Conservation (phyloP, 768 basidiomycete species). For the Mycena vulgaris region DNA sequence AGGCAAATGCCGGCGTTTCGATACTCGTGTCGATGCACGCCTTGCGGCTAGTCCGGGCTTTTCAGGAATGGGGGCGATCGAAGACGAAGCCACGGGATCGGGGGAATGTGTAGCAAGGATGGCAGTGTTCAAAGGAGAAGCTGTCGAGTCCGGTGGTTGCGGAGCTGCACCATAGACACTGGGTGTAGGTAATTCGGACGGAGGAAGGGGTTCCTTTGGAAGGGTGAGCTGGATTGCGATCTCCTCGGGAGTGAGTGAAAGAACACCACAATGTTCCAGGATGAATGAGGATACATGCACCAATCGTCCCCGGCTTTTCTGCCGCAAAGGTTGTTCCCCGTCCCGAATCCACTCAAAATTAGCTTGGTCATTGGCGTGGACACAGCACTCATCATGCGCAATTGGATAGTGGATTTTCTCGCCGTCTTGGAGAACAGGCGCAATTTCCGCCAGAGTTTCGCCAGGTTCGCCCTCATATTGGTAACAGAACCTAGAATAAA, state of each 20-base stretch:
- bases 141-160: background rate
- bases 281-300: slow-evolving; percentile 4
- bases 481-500: slow-evolving; percentile 7
- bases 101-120: background rate
- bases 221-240: background rate
- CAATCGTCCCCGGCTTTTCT: slow-evolving; percentile 1
- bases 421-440: background rate
- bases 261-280: slow-evolving; percentile 2
- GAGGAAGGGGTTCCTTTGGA: slow-evolving; percentile 8
- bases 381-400: slow-evolving; percentile 15
- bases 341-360: slow-evolving; percentile 17
- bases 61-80: background rate
- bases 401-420: slow-evolving; percentile 26
- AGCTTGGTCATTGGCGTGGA: slow-evolving; percentile 12
- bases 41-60: background rate
- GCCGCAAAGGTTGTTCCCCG: slow-evolving; percentile 1
- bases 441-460: slow-evolving; percentile 2
- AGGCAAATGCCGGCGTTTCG: background rate
- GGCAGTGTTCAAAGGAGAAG: background rate
- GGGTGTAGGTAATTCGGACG: background rate
- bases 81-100: background rate
- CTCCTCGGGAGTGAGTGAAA: background rate
- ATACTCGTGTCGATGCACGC: background rate
- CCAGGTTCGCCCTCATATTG: slow-evolving; percentile 6
- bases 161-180: background rate